Evolutionary conservation across 1,284 basidiomycete genomes (phyloP).

Genomic region (Dichomitus squalens): DNA sequence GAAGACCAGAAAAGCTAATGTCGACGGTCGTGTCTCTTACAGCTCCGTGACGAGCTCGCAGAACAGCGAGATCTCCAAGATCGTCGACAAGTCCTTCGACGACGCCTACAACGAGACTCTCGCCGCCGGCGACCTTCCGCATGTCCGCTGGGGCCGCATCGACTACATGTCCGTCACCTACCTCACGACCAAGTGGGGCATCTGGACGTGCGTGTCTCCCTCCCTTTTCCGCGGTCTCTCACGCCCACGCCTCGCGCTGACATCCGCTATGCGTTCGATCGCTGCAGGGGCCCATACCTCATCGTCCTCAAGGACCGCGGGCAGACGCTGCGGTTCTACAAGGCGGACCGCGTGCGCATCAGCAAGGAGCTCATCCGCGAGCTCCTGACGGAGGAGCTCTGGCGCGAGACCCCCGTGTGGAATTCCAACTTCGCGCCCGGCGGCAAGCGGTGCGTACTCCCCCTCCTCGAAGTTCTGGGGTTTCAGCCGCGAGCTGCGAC

Average conservation of each 20-base stretch:
- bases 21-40: neutral
- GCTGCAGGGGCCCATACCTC: conserved; percentile 64
- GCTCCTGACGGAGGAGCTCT: conserved; percentile 64
- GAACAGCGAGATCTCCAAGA: conserved; percentile 65
- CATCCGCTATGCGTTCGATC: neutral
- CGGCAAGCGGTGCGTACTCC: conserved; percentile 59
- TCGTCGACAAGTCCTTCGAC: conserved; percentile 72
- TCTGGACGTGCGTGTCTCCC: conserved; percentile 66
- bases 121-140: conserved; percentile 60
- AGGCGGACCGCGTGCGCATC: conserved; percentile 59
- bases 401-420: conserved; percentile 64
- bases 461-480: too few species aligned
- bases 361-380: conserved; percentile 58
- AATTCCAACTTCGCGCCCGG: conserved; percentile 64
- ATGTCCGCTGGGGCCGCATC: conserved; percentile 77
- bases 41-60: conserved; percentile 65
- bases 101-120: conserved; percentile 64
- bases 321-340: conserved; percentile 73
- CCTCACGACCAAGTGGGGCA: conserved; percentile 77
- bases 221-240: neutral
- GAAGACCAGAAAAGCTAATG: neutral
- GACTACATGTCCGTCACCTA: conserved; percentile 81
- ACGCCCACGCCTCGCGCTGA: neutral
- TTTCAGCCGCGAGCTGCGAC: neutral
- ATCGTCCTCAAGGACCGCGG: conserved; percentile 70